These are phyloP conservation scores for Fusarium albosuccineum DNA, from an alignment of 2,329 filamentous ascomycete genomes.

Conservation along the genomic window DNA sequence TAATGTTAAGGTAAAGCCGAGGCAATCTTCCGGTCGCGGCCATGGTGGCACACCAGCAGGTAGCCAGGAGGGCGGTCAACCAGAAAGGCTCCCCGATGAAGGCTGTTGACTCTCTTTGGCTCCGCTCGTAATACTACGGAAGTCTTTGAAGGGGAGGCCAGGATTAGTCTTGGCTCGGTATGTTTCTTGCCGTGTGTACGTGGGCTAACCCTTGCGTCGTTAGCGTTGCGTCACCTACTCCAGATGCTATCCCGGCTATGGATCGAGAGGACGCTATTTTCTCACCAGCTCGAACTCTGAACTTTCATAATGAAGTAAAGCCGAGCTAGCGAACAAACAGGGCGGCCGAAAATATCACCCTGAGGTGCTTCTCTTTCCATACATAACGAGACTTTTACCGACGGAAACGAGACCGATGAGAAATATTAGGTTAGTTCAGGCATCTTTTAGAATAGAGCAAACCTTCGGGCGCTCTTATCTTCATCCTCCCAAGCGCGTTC, in stretches of 20 bases:
- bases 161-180: conserved; percentile 3
- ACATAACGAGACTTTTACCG: not conserved
- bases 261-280: not conserved
- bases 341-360: not conserved
- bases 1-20: conserved; percentile 6
- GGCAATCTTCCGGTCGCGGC: conserved; percentile 18
- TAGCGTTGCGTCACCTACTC: conserved; percentile 23
- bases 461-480: not conserved
- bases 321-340: not conserved
- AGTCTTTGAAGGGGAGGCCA: conserved; percentile 19
- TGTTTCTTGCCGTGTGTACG: conserved; percentile 27
- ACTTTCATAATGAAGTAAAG: not conserved
- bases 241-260: not conserved
- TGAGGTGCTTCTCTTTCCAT: not conserved
- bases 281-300: not conserved
- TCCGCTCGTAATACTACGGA: conserved; percentile 12
- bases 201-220: conserved; percentile 26
- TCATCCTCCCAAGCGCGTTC: not conserved
- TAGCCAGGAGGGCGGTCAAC: conserved; percentile 23
- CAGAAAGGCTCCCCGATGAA: conserved; percentile 19
- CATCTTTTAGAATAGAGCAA: not conserved
- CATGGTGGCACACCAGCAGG: conserved; percentile 27
- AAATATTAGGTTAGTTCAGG: not conserved
- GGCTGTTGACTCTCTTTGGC: conserved; percentile 25
- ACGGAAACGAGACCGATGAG: not conserved